Conservation (phyloP, 331 rosid genomes). For the Arachis monticola region DNA sequence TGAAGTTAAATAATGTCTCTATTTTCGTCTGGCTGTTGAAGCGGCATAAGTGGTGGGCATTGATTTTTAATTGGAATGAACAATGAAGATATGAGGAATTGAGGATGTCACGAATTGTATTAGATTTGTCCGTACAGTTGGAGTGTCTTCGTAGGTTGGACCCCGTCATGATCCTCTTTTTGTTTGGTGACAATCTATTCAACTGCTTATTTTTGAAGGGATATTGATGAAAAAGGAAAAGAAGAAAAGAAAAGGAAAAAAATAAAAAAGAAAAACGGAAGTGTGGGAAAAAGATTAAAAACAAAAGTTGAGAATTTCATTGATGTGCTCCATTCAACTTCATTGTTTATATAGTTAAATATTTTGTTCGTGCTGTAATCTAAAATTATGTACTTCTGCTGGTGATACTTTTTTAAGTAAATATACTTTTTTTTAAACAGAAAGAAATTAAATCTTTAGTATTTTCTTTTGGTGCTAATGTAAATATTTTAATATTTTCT, state of each 20-base stretch:
- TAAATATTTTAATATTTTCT: not conserved
- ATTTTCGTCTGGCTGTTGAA: conserved; percentile 33
- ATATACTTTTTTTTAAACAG: too few species aligned
- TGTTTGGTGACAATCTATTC: conserved; percentile 8
- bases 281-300: too few species aligned
- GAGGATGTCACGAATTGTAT: conserved; percentile 38
- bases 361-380: conserved; percentile 27
- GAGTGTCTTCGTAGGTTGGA: conserved; percentile 29
- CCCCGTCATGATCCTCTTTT: conserved; percentile 1
- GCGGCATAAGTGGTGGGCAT: conserved; percentile 23
- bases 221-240: not conserved
- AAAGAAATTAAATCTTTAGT: too few species aligned
- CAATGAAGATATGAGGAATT: conserved; percentile 36
- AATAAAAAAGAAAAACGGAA: not conserved
- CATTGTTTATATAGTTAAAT: conserved; percentile 5
- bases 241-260: not conserved
- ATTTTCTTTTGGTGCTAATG: too few species aligned
- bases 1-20: conserved; percentile 19
- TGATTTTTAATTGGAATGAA: conserved; percentile 38
- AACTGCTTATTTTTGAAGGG: not conserved
- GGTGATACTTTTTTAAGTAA: not conserved
- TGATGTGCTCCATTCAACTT: not conserved
- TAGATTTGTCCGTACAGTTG: conserved; percentile 32
- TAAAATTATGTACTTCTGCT: not conserved
- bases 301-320: conserved; percentile 25